phyloP scores from a whole-genome alignment of 805 yeast genomes.

The Saturnispora ahearnii region DNA sequence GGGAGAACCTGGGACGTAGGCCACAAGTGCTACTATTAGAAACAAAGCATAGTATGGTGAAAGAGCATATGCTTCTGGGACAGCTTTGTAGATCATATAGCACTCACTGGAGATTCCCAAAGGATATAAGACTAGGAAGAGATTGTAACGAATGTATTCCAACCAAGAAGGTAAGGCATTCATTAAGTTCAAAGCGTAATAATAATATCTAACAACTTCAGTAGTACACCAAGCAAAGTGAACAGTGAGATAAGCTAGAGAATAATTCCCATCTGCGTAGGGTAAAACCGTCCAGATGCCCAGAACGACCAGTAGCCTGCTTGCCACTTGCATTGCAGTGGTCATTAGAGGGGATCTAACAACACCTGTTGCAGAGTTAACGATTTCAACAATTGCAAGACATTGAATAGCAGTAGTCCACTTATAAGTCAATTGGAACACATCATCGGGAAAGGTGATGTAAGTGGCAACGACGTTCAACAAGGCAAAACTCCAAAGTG shows the following conservation, averaged over 20 bases:
- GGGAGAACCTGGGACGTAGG: constrained; percentile 84
- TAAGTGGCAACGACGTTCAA: constrained; percentile 21
- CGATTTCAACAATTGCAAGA: constrained; percentile 70
- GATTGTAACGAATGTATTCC: constrained; percentile 70
- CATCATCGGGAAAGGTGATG: constrained; percentile 43
- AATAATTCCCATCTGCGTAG: constrained; percentile 49
- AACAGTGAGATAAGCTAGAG: constrained; percentile 58
- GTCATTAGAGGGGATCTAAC: constrained; percentile 83
- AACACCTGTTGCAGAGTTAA: constrained; percentile 67
- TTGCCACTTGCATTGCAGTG: constrained; percentile 78
- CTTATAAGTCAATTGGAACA: constrained; percentile 50
- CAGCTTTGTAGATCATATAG: constrained; percentile 55
- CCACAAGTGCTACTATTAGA: constrained; percentile 47
- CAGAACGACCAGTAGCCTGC: constrained; percentile 72
- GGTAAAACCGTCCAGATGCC: constrained; percentile 79
- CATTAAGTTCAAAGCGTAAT: constrained; percentile 63
- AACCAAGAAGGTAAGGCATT: constrained; percentile 51
- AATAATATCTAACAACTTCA: constrained; percentile 85
- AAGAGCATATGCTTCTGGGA: constrained; percentile 46
- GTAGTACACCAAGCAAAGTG: constrained; percentile 86
- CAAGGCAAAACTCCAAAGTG: constrained; percentile 27
- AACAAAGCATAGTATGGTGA: constrained; percentile 39
- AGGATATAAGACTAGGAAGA: constrained; percentile 80
- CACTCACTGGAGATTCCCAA: constrained; percentile 86
- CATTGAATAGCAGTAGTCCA: constrained; percentile 64